These are phyloP conservation scores for Ophiostoma piceae DNA, from an alignment of 2,329 filamentous ascomycete species.

Conservation along the genomic window DNA sequence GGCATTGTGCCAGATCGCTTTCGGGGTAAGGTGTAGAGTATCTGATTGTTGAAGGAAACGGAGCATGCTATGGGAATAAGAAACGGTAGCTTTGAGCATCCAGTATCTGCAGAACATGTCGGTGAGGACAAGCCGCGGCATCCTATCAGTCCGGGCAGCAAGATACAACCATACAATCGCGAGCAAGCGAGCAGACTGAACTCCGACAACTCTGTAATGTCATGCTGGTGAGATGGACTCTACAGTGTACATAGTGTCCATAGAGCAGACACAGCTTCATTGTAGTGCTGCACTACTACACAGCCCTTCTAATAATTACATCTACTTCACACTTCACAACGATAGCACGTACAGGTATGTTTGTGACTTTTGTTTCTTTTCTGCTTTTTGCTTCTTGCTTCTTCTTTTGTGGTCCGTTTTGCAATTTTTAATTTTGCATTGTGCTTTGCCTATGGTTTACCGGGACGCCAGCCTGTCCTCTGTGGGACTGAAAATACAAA, in stretches of 20 bases:
- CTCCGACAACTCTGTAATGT: too few relatives aligned
- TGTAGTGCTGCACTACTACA: neutral
- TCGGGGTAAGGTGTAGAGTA: neutral
- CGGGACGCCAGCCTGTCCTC: slow-evolving; percentile 23
- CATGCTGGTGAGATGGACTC: too few relatives aligned
- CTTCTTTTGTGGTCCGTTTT: slow-evolving; percentile 20
- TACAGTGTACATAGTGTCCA: neutral
- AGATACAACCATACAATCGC: neutral
- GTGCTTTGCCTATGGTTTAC: slow-evolving; percentile 19
- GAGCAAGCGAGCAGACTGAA: neutral
- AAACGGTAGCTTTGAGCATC: neutral
- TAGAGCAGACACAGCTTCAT: too few relatives aligned
- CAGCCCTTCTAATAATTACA: neutral
- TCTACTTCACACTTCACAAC: neutral
- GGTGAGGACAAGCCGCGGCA: neutral
- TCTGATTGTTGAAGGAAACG: neutral
- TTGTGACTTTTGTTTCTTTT: slow-evolving; percentile 19
- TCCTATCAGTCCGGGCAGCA: neutral
- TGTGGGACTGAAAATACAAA: neutral
- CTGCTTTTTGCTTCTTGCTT: slow-evolving; percentile 16
- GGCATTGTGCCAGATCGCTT: neutral
- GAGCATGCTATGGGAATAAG: neutral
- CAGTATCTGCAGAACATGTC: neutral
- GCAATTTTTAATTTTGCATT: slow-evolving; percentile 24
- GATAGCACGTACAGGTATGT: slow-evolving; percentile 6